Percentiles rank a stretch among this genome's conserved stretches.
Conservation (phyloP, 2,329 filamentous ascomycete species). For the Elsinoe ampelina region DNA sequence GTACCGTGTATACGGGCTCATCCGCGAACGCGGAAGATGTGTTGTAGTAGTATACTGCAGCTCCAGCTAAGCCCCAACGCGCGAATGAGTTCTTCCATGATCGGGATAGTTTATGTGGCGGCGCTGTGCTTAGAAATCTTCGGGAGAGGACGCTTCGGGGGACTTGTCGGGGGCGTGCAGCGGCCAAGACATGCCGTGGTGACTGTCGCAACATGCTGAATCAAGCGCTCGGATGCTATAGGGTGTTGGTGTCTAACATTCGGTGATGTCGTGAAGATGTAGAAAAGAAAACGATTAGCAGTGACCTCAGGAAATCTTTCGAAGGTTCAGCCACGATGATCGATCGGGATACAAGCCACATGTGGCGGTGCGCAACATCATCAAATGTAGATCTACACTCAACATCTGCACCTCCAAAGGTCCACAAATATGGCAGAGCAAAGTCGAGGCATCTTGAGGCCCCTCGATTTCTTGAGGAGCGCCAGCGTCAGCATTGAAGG, state of each 20-base stretch:
- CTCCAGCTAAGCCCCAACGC: constrained; percentile 67
- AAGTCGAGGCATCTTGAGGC: background rate
- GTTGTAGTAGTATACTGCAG: constrained; percentile 86
- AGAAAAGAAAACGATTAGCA: background rate
- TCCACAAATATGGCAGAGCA: background rate
- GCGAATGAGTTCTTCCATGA: constrained; percentile 70
- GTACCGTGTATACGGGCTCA: constrained; percentile 47
- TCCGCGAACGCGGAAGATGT: constrained; percentile 82
- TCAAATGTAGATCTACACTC: background rate
- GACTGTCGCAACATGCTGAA: constrained; percentile 45
- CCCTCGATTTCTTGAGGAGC: constrained; percentile 13
- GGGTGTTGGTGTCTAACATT: background rate
- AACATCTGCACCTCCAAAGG: too few species aligned
- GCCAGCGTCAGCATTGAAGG: background rate
- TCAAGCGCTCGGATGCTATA: background rate
- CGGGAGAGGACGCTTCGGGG: constrained; percentile 32
- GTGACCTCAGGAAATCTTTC: constrained; percentile 18
- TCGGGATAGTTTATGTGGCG: constrained; percentile 56
- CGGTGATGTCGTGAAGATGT: background rate
- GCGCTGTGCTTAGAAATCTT: constrained; percentile 49
- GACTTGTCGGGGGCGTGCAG: constrained; percentile 25
- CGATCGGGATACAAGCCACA: too few species aligned
- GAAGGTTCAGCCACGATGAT: constrained; percentile 4
- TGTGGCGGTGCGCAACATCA: background rate
- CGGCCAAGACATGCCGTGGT: constrained; percentile 34